A percentile compares a stretch with the other conserved stretches of the same genome.
Conservation (phyloP, 2,329 filamentous ascomycete genomes). For the Microcera coccophila region DNA sequence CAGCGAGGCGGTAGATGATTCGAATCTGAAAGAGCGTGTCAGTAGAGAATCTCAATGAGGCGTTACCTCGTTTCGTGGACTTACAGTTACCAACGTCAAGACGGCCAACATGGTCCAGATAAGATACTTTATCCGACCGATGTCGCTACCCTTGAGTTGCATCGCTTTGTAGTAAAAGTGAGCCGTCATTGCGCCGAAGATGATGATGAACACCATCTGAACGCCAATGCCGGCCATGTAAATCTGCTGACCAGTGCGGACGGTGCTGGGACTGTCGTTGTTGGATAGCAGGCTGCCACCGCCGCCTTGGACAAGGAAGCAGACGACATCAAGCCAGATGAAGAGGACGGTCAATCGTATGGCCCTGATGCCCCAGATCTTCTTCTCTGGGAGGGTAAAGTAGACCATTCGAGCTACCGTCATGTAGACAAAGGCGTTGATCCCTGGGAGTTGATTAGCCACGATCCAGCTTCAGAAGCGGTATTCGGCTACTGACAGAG, state of each 20-base stretch:
- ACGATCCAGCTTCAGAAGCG: background rate
- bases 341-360: constrained; percentile 42
- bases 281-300: constrained; percentile 37
- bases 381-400: constrained; percentile 36
- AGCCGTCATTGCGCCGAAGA: constrained; percentile 35
- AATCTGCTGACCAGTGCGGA: constrained; percentile 35
- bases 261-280: constrained; percentile 19
- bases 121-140: constrained; percentile 32
- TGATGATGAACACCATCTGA: constrained; percentile 36
- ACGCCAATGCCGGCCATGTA: constrained; percentile 38
- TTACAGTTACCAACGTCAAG: constrained; percentile 35
- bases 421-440: constrained; percentile 46
- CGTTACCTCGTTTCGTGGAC: constrained; percentile 7
- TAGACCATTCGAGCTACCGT: constrained; percentile 38
- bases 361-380: constrained; percentile 34
- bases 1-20: constrained; percentile 57
- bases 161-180: constrained; percentile 33
- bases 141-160: constrained; percentile 18
- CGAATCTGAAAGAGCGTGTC: constrained; percentile 38
- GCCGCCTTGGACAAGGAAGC: constrained; percentile 43
- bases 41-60: background rate
- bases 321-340: constrained; percentile 45
- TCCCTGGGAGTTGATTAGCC: constrained; percentile 27
- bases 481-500: constrained; percentile 29
- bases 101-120: constrained; percentile 33